phyloP scores from a whole-genome alignment of 441 rosid genomes.

The Adansonia rubrostipa region DNA sequence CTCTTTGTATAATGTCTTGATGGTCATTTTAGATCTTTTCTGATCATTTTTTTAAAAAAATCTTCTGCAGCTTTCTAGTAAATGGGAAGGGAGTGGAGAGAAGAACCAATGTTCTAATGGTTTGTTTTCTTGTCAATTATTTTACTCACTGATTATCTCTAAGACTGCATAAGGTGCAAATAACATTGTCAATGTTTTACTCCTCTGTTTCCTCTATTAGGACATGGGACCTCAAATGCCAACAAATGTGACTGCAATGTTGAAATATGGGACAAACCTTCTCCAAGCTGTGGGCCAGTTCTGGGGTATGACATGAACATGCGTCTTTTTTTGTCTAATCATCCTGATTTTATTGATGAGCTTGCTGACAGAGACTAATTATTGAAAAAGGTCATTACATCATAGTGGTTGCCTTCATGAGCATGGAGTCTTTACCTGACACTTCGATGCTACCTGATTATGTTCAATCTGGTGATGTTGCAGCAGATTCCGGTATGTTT shows the following conservation, averaged over 20 bases:
- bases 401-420: slow-evolving; percentile 71
- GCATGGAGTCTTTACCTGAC: slow-evolving; percentile 42
- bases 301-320: slow-evolving; percentile 51
- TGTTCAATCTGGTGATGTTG: slow-evolving; percentile 46
- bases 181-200: not conserved
- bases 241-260: slow-evolving; percentile 65
- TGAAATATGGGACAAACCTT: slow-evolving; percentile 93
- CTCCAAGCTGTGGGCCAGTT: slow-evolving; percentile 93
- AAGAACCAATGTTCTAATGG: slow-evolving; percentile 72
- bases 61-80: slow-evolving; percentile 67
- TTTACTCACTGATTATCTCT: not conserved
- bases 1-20: slow-evolving; percentile 15
- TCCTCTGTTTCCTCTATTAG: slow-evolving; percentile 41
- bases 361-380: slow-evolving; percentile 35
- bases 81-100: slow-evolving; percentile 80
- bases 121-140: slow-evolving; percentile 39
- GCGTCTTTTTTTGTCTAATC: slow-evolving; percentile 15
- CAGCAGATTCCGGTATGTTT: slow-evolving; percentile 65
- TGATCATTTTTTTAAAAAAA: slow-evolving; percentile 23
- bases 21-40: slow-evolving; percentile 21
- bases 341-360: slow-evolving; percentile 21
- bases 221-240: slow-evolving; percentile 87
- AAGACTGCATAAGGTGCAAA: slow-evolving; percentile 4
- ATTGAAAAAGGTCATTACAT: slow-evolving; percentile 60
- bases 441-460: slow-evolving; percentile 60